Base-by-base conservation (phyloP, 2,329 filamentous ascomycete genomes). In the Stemphylium lycopersici region DNA sequence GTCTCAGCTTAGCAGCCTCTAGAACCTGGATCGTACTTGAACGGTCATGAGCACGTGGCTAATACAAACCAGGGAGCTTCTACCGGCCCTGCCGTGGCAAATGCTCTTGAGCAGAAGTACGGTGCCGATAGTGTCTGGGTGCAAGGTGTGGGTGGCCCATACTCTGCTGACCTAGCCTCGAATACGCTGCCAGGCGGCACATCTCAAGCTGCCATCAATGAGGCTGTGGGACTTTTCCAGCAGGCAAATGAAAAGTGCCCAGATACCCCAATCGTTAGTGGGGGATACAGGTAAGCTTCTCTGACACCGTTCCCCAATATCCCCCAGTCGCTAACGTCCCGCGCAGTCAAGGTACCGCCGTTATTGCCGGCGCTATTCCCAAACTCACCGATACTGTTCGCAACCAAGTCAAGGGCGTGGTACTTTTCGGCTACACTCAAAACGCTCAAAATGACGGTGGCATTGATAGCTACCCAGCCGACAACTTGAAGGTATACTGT, bases 401-500 rank as follows among this genome's bases (percentile, higher is more conserved):
- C 47, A 46, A 63, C 24, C 65, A 67, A 24, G 64, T 78, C 50
- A 71, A 71, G n/a, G 76, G 75, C 12, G 65, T 74, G 2, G 75
- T 77, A 22, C 63, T 77, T 13, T 78, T 76, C 42, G 76, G 76
- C 11, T 75, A 78, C 62, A 78, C 76, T 5, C 67, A 70, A 56
- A 78, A 78, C 46, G 42, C 49, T 46, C 75, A 77, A 62, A 74
- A 76, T 45, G 48, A 53, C 24, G 74, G 76, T 11, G 55, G 60
- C 10, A 76, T 78, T 39, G 60, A 65, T 1, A 62, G 61, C 39
- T 77, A 73, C 47, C 73, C 76, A 3, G 26, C 54, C 4, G 64
- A 61, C 6, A 67, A 72, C 44, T 52, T 75, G 16, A 62, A 69
- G 56, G 71, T 77, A 7, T 75, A 69, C 58, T 78, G 75, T 54